These are phyloP conservation scores for Ophiocordyceps unilateralis DNA, from an alignment of 2,329 filamentous ascomycete genomes.

Conservation along the genomic window DNA sequence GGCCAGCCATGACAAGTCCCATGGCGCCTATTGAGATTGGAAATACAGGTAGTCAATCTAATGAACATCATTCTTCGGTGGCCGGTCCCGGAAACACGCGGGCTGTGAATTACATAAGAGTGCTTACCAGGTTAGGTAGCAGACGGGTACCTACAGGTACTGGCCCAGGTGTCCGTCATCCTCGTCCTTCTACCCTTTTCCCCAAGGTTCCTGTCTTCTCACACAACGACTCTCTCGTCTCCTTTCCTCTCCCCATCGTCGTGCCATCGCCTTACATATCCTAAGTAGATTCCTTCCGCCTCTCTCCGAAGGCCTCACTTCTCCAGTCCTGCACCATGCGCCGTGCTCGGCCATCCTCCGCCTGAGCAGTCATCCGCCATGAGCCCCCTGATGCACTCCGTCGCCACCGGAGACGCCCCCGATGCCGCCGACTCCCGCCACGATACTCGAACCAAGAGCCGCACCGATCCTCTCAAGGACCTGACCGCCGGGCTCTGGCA, in stretches of 20 bases:
- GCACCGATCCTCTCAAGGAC: constrained; percentile 15
- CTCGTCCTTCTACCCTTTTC: too few relatives aligned
- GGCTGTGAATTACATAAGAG: too few relatives aligned
- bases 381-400: constrained; percentile 5
- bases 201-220: too few relatives aligned
- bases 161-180: too few relatives aligned
- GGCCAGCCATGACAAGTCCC: too few relatives aligned
- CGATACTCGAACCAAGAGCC: constrained; percentile 1
- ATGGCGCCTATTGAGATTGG: too few relatives aligned
- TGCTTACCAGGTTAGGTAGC: too few relatives aligned
- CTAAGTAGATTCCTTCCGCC: not conserved
- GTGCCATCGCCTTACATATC: not conserved
- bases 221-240: too few relatives aligned
- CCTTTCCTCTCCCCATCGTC: not conserved
- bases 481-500: constrained; percentile 43
- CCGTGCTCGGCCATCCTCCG: not conserved
- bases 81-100: too few relatives aligned
- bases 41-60: too few relatives aligned
- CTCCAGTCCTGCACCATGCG: constrained; percentile 1
- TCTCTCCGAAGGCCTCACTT: not conserved
- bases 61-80: too few relatives aligned
- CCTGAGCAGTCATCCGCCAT: constrained; percentile 2
- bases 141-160: too few relatives aligned
- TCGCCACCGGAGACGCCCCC: constrained; percentile 1
- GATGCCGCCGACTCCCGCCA: constrained; percentile 1